phyloP scores from a whole-genome alignment of 148 eudicot species.

The Rhododendron ferrugineum region DNA sequence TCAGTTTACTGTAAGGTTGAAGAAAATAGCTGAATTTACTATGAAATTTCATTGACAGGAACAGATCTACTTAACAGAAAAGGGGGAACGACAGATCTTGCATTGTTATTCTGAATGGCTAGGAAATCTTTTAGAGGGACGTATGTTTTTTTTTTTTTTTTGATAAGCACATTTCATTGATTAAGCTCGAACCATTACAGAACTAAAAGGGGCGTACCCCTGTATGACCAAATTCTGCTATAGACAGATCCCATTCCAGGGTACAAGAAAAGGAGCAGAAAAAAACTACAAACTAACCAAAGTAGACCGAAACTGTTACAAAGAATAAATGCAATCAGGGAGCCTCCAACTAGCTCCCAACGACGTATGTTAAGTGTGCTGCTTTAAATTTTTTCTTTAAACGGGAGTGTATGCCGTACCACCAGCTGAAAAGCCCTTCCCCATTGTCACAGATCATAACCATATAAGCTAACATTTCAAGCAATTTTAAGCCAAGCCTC shows the following conservation, averaged over 20 bases:
- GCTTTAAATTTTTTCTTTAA: not conserved
- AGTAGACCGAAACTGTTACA: too few species aligned
- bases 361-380: not conserved
- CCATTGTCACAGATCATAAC: not conserved
- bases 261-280: too few species aligned
- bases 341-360: too few species aligned
- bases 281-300: too few species aligned
- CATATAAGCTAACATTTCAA: not conserved
- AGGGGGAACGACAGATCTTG: not conserved
- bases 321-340: too few species aligned
- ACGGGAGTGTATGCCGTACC: not conserved
- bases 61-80: not conserved
- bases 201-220: too few species aligned
- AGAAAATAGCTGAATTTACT: not conserved
- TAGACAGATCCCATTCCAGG: too few species aligned
- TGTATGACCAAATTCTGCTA: too few species aligned
- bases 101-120: not conserved
- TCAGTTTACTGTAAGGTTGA: not conserved
- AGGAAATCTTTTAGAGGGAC: not conserved
- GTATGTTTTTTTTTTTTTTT: too few species aligned
- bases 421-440: not conserved
- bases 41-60: not conserved
- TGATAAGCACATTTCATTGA: too few species aligned
- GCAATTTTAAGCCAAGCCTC: not conserved
- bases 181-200: too few species aligned